Conservation (phyloP, 2,329 filamentous ascomycete species). For the Colletotrichum tropicale region DNA sequence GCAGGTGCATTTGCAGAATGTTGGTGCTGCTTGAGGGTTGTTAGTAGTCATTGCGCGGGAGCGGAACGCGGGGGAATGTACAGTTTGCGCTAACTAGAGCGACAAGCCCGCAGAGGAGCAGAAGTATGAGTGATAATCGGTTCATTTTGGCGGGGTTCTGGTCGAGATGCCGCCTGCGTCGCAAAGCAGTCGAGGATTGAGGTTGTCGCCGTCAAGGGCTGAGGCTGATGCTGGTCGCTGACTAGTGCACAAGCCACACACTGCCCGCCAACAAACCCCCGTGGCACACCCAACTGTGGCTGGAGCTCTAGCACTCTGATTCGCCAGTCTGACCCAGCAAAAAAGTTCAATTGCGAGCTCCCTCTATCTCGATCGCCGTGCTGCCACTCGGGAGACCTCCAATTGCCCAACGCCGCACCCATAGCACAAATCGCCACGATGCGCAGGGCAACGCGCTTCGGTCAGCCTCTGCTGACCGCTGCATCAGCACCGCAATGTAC, state of each 20-base stretch:
- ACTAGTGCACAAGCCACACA: neutral
- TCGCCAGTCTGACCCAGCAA: conserved; percentile 11
- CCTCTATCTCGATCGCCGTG: neutral
- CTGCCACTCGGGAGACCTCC: neutral
- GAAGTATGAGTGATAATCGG: conserved; percentile 38
- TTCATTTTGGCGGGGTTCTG: conserved; percentile 4
- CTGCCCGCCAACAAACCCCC: neutral
- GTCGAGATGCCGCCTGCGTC: neutral
- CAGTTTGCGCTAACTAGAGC: conserved; percentile 45
- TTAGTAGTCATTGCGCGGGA: conserved; percentile 21
- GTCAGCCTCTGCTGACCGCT: conserved; percentile 37
- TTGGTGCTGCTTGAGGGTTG: conserved; percentile 55
- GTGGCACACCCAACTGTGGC: neutral
- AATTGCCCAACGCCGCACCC: neutral
- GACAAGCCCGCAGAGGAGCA: conserved; percentile 39
- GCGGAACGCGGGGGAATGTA: conserved; percentile 31
- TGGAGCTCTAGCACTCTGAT: conserved; percentile 7
- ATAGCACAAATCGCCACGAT: conserved; percentile 30
- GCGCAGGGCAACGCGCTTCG: conserved; percentile 45
- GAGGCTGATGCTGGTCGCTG: neutral
- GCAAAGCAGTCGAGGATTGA: neutral
- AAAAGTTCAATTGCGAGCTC: conserved; percentile 21
- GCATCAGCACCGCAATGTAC: conserved; percentile 12
- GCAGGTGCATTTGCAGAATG: conserved; percentile 74
- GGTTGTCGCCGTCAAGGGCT: neutral